These are phyloP conservation scores for Leccinum variabile DNA, from an alignment of 1,284 basidiomycete species.

Conservation along the genomic window DNA sequence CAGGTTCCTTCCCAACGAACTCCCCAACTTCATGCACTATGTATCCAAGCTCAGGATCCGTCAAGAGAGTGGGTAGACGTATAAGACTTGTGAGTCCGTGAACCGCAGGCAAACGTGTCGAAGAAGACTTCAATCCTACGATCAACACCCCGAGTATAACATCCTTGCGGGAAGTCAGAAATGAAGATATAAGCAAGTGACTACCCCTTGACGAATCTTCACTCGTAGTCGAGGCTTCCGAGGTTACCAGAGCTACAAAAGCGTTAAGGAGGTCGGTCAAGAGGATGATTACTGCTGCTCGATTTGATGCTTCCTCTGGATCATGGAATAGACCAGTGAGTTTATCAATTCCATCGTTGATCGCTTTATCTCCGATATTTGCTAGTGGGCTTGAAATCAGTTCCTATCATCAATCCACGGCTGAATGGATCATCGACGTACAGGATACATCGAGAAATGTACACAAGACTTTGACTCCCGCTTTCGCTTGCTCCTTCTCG, in stretches of 20 bases:
- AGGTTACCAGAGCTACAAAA: constrained; percentile 31
- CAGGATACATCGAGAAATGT: constrained; percentile 75
- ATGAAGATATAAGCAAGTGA: constrained; percentile 14
- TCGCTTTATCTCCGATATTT: constrained; percentile 65
- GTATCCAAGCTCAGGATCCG: constrained; percentile 75
- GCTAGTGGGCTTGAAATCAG: constrained; percentile 44
- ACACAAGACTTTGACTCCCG: constrained; percentile 80
- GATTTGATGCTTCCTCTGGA: constrained; percentile 74
- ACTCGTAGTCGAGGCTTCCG: constrained; percentile 2
- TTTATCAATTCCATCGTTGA: constrained; percentile 69
- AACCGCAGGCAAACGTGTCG: constrained; percentile 60
- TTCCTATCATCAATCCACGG: constrained; percentile 6
- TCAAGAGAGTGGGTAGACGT: constrained; percentile 63
- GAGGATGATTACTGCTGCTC: constrained; percentile 66
- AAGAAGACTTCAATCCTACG: constrained; percentile 57
- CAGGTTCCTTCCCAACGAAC: constrained; percentile 56
- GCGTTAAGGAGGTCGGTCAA: constrained; percentile 62
- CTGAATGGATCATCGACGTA: constrained; percentile 40
- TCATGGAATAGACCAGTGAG: constrained; percentile 75
- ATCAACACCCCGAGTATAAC: constrained; percentile 68
- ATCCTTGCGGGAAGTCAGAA: constrained; percentile 71
- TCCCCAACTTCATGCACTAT: constrained; percentile 79
- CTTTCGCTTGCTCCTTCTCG: constrained; percentile 87
- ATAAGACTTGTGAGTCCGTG: constrained; percentile 63
- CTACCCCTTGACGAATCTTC: neutral